Evolutionary conservation across 2,329 filamentous ascomycete genomes (phyloP).

Genomic region (Pseudocercospora fijiensis): DNA sequence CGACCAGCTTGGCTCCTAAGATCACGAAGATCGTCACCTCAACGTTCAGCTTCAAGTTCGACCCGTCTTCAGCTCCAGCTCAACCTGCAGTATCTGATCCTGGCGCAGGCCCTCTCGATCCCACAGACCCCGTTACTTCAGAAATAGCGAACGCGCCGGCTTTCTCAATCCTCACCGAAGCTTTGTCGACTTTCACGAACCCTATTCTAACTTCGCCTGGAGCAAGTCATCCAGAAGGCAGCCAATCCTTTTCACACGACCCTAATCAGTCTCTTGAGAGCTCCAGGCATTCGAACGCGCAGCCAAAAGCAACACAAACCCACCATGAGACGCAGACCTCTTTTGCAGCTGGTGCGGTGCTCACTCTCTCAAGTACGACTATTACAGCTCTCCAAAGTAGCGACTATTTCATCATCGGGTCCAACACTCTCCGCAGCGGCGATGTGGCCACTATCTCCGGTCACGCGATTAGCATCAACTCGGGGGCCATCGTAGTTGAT

Average conservation of each 20-base stretch:
- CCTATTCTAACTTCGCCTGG: no score
- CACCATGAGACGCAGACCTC: no score
- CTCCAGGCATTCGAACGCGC: no score
- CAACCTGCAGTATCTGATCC: background rate
- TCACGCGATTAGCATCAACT: no score
- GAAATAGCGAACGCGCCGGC: conserved; percentile 5
- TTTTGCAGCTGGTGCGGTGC: background rate
- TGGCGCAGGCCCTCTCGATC: background rate
- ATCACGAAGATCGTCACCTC: conserved; percentile 12
- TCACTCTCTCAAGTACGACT: background rate
- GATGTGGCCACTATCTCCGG: background rate
- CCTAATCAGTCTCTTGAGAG: background rate
- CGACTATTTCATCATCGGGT: background rate
- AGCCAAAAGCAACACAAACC: no score
- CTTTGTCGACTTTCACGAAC: conserved; percentile 14
- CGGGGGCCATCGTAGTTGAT: no score
- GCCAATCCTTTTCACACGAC: background rate
- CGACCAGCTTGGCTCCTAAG: background rate
- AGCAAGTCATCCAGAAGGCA: conserved; percentile 27
- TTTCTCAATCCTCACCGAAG: conserved; percentile 17
- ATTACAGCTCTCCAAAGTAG: background rate
- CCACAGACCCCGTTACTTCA: no score
- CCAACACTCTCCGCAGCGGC: background rate
- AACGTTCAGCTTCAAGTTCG: conserved; percentile 2
- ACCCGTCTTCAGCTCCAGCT: background rate